Percentiles rank a stretch among this genome's conserved stretches.
Conservation (phyloP, 768 basidiomycete species). For the Omphalotus guepiniiformis region DNA sequence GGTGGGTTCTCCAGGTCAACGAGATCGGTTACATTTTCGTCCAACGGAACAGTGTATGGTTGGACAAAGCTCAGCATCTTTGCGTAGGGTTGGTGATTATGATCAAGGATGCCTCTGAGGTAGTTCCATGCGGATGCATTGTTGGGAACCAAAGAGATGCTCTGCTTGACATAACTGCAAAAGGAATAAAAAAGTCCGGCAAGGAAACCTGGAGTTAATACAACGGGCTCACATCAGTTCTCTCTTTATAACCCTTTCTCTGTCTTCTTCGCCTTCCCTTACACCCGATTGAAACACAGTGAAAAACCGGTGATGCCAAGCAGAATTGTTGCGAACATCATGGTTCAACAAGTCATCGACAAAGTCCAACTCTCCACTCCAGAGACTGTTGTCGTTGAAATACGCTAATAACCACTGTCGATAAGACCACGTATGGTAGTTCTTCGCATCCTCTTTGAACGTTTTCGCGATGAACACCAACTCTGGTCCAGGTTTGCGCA, state of each 20-base stretch:
- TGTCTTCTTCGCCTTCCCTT: conserved; percentile 56
- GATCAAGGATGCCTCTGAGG: conserved; percentile 77
- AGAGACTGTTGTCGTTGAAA: conserved; percentile 71
- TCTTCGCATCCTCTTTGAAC: conserved; percentile 80
- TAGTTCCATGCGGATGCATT: conserved; percentile 98
- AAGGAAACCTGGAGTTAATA: neutral
- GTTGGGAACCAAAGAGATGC: conserved; percentile 83
- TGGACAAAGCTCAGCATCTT: conserved; percentile 54
- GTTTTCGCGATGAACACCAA: conserved; percentile 74
- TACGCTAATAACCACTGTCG: conserved; percentile 90
- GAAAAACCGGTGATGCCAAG: conserved; percentile 96
- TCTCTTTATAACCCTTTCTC: conserved; percentile 53
- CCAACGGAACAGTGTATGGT: conserved; percentile 50
- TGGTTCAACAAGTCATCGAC: conserved; percentile 61
- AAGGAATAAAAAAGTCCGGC: neutral
- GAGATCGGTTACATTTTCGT: conserved; percentile 30
- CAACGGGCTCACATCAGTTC: conserved; percentile 68
- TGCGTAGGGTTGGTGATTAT: conserved; percentile 54
- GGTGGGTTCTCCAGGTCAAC: conserved; percentile 75
- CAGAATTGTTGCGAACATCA: conserved; percentile 94
- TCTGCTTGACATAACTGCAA: conserved; percentile 72
- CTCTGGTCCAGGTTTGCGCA: conserved; percentile 57
- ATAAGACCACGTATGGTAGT: conserved; percentile 99
- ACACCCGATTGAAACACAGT: conserved; percentile 71
- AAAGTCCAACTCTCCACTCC: conserved; percentile 73